Conservation (phyloP, 345 rosid species). For the Citrus unshiu region DNA sequence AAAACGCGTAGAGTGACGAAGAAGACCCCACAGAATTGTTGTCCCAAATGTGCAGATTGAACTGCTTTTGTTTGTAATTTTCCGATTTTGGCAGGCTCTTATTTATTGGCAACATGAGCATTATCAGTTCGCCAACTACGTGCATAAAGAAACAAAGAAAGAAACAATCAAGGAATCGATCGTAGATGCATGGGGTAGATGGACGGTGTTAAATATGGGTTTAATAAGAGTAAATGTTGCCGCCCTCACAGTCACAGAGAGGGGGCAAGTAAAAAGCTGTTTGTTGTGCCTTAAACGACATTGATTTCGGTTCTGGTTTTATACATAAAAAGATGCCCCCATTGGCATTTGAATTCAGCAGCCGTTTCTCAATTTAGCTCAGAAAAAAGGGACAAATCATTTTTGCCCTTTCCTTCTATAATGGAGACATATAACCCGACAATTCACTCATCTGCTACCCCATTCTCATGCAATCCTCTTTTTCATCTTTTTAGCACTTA, state of each 20-base stretch:
- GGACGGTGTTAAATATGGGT: not conserved
- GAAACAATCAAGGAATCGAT: not conserved
- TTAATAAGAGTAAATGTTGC: constrained; percentile 11
- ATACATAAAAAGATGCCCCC: not conserved
- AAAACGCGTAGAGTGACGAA: not conserved
- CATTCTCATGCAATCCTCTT: not conserved
- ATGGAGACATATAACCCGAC: constrained; percentile 2
- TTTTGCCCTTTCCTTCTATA: constrained; percentile 1
- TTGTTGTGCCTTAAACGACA: constrained; percentile 5
- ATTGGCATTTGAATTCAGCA: too few species aligned
- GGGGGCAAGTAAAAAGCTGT: not conserved
- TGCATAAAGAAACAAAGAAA: not conserved
- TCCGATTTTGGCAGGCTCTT: not conserved
- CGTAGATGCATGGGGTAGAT: not conserved
- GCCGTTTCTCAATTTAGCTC: not conserved
- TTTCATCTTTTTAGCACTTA: too few species aligned
- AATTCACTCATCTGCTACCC: not conserved
- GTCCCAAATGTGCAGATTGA: constrained; percentile 6
- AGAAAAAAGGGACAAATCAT: not conserved
- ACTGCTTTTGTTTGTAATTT: not conserved
- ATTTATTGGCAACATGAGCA: not conserved
- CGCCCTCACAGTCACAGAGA: too few species aligned
- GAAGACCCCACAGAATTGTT: constrained; percentile 5
- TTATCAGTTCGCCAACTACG: not conserved
- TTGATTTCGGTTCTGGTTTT: too few species aligned